Base-by-base conservation (phyloP, 495 filamentous ascomycete genomes). In the Letharia columbiana region DNA sequence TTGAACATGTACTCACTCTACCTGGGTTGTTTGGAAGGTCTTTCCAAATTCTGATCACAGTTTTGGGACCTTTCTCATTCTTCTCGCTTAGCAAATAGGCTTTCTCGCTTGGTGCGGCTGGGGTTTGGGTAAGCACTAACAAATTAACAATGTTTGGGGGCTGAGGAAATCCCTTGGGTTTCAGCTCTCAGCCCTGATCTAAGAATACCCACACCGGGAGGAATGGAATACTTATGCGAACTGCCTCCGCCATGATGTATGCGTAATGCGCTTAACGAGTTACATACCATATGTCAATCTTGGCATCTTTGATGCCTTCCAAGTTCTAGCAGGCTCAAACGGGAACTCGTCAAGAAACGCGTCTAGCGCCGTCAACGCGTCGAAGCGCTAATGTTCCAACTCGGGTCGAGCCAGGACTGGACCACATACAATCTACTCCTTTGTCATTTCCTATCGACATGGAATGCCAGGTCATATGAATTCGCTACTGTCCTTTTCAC, bases 381-480 rank as follows among this genome's bases (percentile, higher is more conserved):
- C 49, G 23, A 31, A 7, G 23, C 49, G 45, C 17, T n/a, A 20
- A 52, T 6, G 35, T 63, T 54, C 9, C 8, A 54, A 2, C 20
- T 39, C 17, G 61, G 61, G 13, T n/a, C 39, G 13, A 39, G 47
- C 17, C 61, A 52, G 10, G 61, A 63, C 44, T n/a, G 45, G 47
- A 41, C 18, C 20, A 52, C 18, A 20, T 40, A 50, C 47, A 76
- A 72, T 35, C 74, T 81, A 2, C 81, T 81, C 61, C 71, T 74
- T 28, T 79, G 82, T 7, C 84, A 86, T 70, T 79, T 83, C 66
- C 75, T 86, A 6, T 85, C 83, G 1, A 84, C 83, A 11, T 86
- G 84, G 84, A 86, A 86, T 66, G 79, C 82, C 4, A 76, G 84
- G 37, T 67, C 77, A 12, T 86, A 84, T 71, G 84, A 86, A 67